phyloP scores from a whole-genome alignment of 2,329 filamentous ascomycete species.

The Aspergillus sojae region DNA sequence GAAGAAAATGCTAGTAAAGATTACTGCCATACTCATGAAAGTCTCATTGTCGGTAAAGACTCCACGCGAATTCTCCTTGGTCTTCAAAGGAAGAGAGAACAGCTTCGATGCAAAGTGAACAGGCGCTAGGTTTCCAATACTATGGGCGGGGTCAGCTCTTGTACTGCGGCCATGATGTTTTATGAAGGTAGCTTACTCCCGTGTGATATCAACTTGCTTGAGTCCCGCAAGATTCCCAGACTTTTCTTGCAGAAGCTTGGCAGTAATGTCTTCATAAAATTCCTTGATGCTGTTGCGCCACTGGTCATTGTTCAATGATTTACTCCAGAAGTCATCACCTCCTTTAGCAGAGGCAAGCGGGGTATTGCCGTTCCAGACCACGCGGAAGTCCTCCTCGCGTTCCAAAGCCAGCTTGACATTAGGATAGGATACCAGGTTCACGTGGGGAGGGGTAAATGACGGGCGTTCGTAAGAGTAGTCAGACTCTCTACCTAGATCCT shows the following conservation, averaged over 20 bases:
- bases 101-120: constrained; percentile 59
- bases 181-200: constrained; percentile 47
- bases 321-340: constrained; percentile 59
- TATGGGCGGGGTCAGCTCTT: constrained; percentile 15
- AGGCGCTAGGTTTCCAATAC: constrained; percentile 56
- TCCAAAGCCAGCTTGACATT: constrained; percentile 65
- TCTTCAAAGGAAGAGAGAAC: constrained; percentile 60
- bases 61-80: constrained; percentile 52
- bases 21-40: constrained; percentile 63
- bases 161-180: constrained; percentile 10
- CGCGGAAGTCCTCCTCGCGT: constrained; percentile 63
- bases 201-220: constrained; percentile 70
- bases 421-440: constrained; percentile 63
- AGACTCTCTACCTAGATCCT: constrained; percentile 65
- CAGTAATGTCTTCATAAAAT: constrained; percentile 67
- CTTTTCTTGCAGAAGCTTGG: constrained; percentile 65
- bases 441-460: constrained; percentile 49
- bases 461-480: constrained; percentile 72
- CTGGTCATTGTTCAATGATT: constrained; percentile 62
- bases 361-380: constrained; percentile 66
- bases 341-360: constrained; percentile 64
- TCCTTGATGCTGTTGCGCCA: constrained; percentile 65
- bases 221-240: constrained; percentile 64
- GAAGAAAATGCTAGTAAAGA: constrained; percentile 68
- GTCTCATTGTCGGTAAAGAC: constrained; percentile 61